Evolutionary conservation across 768 basidiomycete genomes (phyloP).

Genomic region (Terana coerulea): DNA sequence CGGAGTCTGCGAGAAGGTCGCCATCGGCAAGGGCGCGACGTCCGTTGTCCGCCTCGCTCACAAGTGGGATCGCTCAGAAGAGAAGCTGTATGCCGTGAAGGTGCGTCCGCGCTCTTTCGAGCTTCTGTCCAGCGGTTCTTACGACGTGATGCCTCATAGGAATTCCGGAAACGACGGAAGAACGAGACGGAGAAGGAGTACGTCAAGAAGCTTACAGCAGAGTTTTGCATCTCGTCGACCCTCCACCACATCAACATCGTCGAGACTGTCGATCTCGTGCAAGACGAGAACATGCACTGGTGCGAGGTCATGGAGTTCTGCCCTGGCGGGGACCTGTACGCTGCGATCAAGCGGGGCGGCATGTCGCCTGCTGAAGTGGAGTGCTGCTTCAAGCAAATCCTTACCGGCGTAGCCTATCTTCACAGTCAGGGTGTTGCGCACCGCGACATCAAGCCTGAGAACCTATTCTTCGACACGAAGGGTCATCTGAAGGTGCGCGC

Average conservation of each 20-base stretch:
- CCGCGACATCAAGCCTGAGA: constrained; percentile 97
- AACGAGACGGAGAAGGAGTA: constrained; percentile 99
- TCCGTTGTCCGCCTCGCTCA: constrained; percentile 94
- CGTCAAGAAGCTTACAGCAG: constrained; percentile 98
- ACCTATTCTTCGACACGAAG: constrained; percentile 88
- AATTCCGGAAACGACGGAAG: constrained; percentile 97
- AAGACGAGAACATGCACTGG: constrained; percentile 95
- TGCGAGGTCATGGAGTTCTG: constrained; percentile 99
- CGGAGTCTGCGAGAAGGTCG: constrained; percentile 93
- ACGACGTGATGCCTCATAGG: constrained; percentile 42
- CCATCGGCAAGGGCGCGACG: constrained; percentile 98
- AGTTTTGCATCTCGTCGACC: constrained; percentile 98
- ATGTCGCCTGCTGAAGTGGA: constrained; percentile 93
- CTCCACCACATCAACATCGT: constrained; percentile 93
- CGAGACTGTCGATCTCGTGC: constrained; percentile 98
- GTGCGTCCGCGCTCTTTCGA: constrained; percentile 41
- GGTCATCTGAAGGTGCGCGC: constrained; percentile 92
- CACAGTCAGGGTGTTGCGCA: constrained; percentile 98
- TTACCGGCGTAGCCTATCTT: constrained; percentile 84
- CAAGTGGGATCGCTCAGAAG: constrained; percentile 96
- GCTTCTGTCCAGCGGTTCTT: neutral
- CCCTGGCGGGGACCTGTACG: constrained; percentile 96
- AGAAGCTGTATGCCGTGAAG: constrained; percentile 98
- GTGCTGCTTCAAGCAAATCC: constrained; percentile 96
- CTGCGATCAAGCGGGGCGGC: constrained; percentile 95